Base-by-base conservation (phyloP, 768 basidiomycete genomes). In the Mycena filopes region DNA sequence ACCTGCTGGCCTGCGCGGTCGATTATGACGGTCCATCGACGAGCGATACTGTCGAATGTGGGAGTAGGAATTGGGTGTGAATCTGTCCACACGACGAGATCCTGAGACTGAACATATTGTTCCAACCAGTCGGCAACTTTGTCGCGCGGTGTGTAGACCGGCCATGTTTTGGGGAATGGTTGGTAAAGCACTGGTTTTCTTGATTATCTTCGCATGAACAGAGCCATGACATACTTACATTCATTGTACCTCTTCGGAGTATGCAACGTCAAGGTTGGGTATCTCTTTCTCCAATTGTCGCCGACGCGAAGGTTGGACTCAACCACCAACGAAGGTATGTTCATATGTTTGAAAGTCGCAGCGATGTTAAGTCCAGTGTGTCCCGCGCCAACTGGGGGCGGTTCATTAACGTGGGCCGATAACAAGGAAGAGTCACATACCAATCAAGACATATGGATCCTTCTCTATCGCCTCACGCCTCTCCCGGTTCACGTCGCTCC, bases 101-200 rank as follows among this genome's bases (percentile, higher is more conserved):
- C 83, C 59, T 82, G 78, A 4, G 73, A 72, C 1, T 69, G 58
- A 0, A 75, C 78, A 62, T 84, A 83, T 16, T 77, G 73, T 62
- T 84, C 81, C 8, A 84, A 54, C 81, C 80, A 83, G 58, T 80
- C 72, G 0, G 81, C 83, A 5, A 83, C 49, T 60, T 82, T 84
- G 60, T 79, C 78, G 21, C 75, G 74, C 16, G 82, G 77, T 2
- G 80, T 80, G 65, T 72, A 84, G n/a, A 73, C 67, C 0, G 83
- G 82, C 81, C 80, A 82, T 36, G 73, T 82, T 16, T 60, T 41
- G 2, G 81, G 79, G 54, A 68, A 80, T 0, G 77, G 65, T 48
- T 78, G 75, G 58, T 82, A 82, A 6, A 80, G 72, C 55, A 82
- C 82, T 81, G 58, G 26, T 26, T 47, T 66, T 55, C 28, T 72